Evolutionary conservation across 2,329 filamentous ascomycete species (phyloP).

Genomic region (Botrytis cinerea): DNA sequence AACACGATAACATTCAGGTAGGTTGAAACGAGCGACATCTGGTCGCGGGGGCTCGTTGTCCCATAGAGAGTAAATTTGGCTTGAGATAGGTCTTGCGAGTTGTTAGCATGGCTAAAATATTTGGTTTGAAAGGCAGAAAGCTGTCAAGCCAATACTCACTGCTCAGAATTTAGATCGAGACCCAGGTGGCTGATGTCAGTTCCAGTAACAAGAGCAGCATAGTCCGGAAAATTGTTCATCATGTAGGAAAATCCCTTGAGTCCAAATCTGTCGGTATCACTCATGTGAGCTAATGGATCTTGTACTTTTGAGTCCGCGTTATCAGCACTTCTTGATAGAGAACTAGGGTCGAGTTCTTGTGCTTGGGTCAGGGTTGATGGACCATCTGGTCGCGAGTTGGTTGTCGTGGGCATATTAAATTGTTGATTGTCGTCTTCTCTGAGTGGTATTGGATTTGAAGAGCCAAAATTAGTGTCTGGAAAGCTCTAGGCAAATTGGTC

Average conservation of each 20-base stretch:
- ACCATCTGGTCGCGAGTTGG: conserved; percentile 31
- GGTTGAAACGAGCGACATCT: conserved; percentile 56
- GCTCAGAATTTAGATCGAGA: conserved; percentile 57
- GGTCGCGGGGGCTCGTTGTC: conserved; percentile 61
- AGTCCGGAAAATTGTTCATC: conserved; percentile 65
- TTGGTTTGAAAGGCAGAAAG: conserved; percentile 17
- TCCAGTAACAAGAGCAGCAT: conserved; percentile 60
- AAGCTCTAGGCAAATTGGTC: conserved; percentile 31
- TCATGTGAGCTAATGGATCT: conserved; percentile 63
- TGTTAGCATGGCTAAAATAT: not conserved
- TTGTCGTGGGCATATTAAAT: conserved; percentile 29
- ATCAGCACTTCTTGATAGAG: conserved; percentile 35
- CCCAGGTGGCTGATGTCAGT: conserved; percentile 60
- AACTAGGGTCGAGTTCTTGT: conserved; percentile 30
- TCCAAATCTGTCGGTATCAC: conserved; percentile 64
- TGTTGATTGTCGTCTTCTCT: conserved; percentile 33
- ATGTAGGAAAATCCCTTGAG: conserved; percentile 61
- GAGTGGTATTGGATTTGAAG: conserved; percentile 29
- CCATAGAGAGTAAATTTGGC: conserved; percentile 62
- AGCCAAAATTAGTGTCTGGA: conserved; percentile 33
- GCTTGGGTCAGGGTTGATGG: conserved; percentile 27
- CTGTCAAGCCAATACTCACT: conserved; percentile 49
- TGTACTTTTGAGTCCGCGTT: conserved; percentile 46
- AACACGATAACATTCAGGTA: conserved; percentile 68
- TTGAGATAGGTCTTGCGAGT: conserved; percentile 48